Base-by-base conservation (phyloP, 176 grass and related monocot species). In the Aechmea fasciata region DNA sequence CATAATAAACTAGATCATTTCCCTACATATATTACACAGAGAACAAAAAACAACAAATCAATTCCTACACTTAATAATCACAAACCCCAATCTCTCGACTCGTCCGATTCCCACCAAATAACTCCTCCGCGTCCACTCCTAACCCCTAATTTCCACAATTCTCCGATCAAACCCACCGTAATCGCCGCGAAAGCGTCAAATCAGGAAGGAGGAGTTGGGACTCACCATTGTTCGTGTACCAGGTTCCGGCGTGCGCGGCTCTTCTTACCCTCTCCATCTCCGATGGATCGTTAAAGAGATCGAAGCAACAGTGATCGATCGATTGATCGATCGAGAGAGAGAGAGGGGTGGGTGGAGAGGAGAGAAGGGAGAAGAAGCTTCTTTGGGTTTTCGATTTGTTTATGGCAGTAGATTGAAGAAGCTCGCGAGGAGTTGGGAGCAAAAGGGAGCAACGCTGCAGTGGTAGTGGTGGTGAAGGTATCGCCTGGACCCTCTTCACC, bases 221-320 rank as follows among this genome's bases (percentile, higher is more conserved):
- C 10, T 78, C 75, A 96, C 93, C 86, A 73, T 96, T 79, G 81
- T 76, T 75, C 29, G 88, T 90, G 86, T 92, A 96, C 93, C 93
- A 96, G 13, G 93, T 90, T 55, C 89, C 93, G 13, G 93, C 88
- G 26, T 96, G 93, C 24, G 83, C 66, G 3, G 88, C 83, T 83
- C 85, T 85, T 47, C 92, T 82, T 19, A 84, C 81, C 49, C 72
- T 84, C 78, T 80, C 92, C 85, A 96, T 91, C 28, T 41, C 2
- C 51, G 51, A 13, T 13, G 9, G 68, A 77, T 67, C 64, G 15
- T n/a, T 2, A 49, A 19, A 49, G 10, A 15, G 20, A 52, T 49
- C 59, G 15, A 66, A 57, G 55, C 48, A 17, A 81, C n/a, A 24
- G 10, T 13, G 17, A 59, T 61, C 55, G 55, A 15, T n/a, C 52